Conservation (phyloP, 768 basidiomycete species). For the Agrocybe pediades region DNA sequence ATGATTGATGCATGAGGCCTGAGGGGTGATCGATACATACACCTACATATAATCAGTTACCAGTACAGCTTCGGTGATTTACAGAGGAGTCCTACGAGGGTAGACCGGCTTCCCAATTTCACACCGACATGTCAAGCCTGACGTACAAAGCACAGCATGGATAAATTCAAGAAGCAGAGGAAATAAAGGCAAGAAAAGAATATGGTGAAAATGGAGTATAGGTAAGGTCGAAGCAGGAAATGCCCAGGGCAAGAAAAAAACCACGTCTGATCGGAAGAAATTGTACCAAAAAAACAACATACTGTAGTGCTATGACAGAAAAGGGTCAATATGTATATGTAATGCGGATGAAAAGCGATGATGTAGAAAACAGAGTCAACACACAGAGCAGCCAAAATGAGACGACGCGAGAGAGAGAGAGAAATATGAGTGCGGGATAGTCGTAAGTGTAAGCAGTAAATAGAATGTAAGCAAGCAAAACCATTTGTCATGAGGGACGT, state of each 20-base stretch:
- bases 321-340: constrained; percentile 20
- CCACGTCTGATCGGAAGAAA: constrained; percentile 4
- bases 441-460: constrained; percentile 23
- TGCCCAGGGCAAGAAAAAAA: constrained; percentile 10
- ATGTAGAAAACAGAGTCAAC: constrained; percentile 21
- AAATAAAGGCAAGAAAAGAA: constrained; percentile 1
- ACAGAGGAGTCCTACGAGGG: not conserved
- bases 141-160: not conserved
- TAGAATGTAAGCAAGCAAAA: constrained; percentile 24
- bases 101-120: not conserved
- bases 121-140: not conserved
- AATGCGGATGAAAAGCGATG: constrained; percentile 25
- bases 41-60: not conserved
- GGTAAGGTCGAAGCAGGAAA: not conserved
- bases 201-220: constrained; percentile 4
- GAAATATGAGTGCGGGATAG: constrained; percentile 16
- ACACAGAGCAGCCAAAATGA: constrained; percentile 21
- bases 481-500: constrained; percentile 20
- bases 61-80: not conserved
- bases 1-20: no score
- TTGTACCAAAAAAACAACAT: constrained; percentile 8
- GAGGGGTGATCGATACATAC: constrained; percentile 16
- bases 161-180: constrained; percentile 10
- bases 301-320: constrained; percentile 17
- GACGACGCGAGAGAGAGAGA: constrained; percentile 13